These are phyloP conservation scores for Backusella mclennaniae DNA, from an alignment of 192 early-diverging fungal species.

Conservation along the genomic window DNA sequence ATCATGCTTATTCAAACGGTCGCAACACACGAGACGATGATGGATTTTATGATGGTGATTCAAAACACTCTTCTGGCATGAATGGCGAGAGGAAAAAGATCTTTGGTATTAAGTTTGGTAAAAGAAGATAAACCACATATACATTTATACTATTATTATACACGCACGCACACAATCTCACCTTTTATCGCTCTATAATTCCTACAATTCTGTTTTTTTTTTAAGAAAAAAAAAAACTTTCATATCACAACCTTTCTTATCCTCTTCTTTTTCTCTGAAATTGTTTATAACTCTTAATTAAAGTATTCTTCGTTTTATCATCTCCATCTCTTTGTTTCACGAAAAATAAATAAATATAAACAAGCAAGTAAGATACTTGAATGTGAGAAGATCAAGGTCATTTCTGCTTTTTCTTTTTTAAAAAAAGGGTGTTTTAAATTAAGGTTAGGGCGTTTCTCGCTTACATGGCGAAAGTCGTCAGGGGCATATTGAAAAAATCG, in stretches of 20 bases:
- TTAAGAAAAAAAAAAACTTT: not conserved
- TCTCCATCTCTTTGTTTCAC: not conserved
- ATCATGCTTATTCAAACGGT: constrained; percentile 23
- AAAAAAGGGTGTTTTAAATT: constrained; percentile 44
- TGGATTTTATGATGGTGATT: constrained; percentile 26
- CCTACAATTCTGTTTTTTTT: not conserved
- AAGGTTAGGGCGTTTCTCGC: constrained; percentile 47
- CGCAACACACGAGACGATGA: constrained; percentile 18
- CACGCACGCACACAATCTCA: not conserved
- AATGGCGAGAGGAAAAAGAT: constrained; percentile 1
- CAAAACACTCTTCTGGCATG: constrained; percentile 19
- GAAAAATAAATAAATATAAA: not conserved
- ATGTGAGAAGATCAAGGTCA: not conserved
- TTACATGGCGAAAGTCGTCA: too few relatives aligned
- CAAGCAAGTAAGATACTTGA: not conserved
- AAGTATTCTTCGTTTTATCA: constrained; percentile 10
- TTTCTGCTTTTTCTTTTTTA: not conserved
- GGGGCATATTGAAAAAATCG: too few relatives aligned
- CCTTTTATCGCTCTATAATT: not conserved
- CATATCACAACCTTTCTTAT: not conserved
- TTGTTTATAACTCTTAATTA: constrained; percentile 12
- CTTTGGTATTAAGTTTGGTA: constrained; percentile 30
- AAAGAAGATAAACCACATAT: not conserved
- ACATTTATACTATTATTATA: not conserved
- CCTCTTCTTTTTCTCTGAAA: constrained; percentile 2